Base-by-base conservation (phyloP, 78 protist species). In the Dictyostelium firmibasis region DNA sequence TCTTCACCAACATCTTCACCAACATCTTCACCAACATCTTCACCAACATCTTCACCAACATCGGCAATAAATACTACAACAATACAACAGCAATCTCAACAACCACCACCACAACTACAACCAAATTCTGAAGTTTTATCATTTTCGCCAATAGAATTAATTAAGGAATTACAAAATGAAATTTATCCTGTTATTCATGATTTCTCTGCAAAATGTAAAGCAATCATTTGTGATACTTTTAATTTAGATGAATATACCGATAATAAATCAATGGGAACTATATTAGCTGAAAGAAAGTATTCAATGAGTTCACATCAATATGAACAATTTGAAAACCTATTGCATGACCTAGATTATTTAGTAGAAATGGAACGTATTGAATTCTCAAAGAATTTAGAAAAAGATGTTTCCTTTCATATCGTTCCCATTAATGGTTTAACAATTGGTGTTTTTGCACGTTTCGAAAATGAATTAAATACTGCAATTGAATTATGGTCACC, bases 391-490 rank as follows among this genome's bases (percentile, higher is more conserved):
- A 18, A 84, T 23, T 35, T 84, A 10, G 96, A 92, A 38, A 84
- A 25, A 1, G 94, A 67, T 25, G 38, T 13, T 10, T 27, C 53
- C 7, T n/a, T 89, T 25, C 86, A 93, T 38, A 93, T 85, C 25
- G 96, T 93, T 2, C 96, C 96, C n/a, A 78, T 93, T 50, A 14
- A 84, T 70, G 96, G 96, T 35, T 75, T 93, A 38, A 79, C 81
- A 36, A 85, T 93, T 81, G 29, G 62, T 25, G 57, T 87, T 2
- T 93, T 93, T 60, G 92, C 85, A 5, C 44, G 96, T 27, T 27
- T 78, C 20, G 96, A 93, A 78, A 93, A 93, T 53, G 96, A 93
- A 43, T 36, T 93, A 31, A 81, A 76, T 35, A 93, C 96, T 13
- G 92, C 81, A 27, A 76, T 93, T n/a, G 96, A 93, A 43, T 35